Base-by-base conservation (phyloP, 2,329 filamentous ascomycete species). In the Fusarium coffeatum region DNA sequence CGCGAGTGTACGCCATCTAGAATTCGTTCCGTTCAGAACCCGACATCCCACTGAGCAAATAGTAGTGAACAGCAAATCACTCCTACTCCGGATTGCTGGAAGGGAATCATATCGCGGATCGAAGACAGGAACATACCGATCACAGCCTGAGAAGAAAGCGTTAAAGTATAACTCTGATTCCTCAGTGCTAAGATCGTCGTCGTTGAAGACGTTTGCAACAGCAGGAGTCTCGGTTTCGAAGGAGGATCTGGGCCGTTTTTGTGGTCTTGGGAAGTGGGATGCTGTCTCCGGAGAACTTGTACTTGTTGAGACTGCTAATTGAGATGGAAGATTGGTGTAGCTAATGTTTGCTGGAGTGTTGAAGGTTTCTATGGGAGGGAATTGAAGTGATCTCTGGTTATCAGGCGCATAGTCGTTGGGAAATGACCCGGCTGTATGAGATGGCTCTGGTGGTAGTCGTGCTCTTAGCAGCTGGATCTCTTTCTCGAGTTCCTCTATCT, bases 21-120 rank as follows among this genome's bases (percentile, higher is more conserved):
- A 16, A 1, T 41, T 54, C 0, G 63, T 66, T 10, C 63, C 63
- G 3, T 66, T 45, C 0, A 66, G n/a, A 5, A 66, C 63, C 6
- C 63, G 63, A 1, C 63, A 66, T 2, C 63, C 63, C 3, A 66
- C 55, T 12, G 63, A 60, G 6, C 63, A 66, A 7, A 66, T 66
- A 6, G 63, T 66, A 2, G 57, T 60, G 3, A 37, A 66, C 0
- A 66, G 13, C 0, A 66, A 4, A 2, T 64, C n/a, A n/a, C 37
- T 66, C 1, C 62, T 28, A 1, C 16, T 40, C 0, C 47, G 54
- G 0, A 66, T 43, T 0, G 30, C 16, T 5, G 37, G 16, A 3
- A 55, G 9, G 1, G 63, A 45, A 12, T 66, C 63, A 1, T 45
- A 45, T 0, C 37, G 34, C 1, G 43, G 47, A 15, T 66, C 61